Evolutionary conservation across 768 basidiomycete species (phyloP), one percentile per base, ranked within the genome.

Genomic region (Rubroboletus pulcherrimus): DNA sequence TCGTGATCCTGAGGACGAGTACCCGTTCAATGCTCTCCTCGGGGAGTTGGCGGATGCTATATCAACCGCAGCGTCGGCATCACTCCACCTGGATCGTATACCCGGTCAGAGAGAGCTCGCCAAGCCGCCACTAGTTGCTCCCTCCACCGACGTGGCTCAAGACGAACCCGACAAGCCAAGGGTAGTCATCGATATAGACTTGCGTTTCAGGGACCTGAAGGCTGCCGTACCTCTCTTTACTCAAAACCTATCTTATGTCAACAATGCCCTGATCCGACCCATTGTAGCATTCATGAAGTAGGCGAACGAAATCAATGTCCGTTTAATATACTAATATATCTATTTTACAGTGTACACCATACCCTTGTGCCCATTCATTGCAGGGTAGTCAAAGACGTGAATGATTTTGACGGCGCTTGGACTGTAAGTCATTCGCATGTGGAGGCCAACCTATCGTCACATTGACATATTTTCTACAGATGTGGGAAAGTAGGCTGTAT

Each of bases 241-340:
- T 33, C 80, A 78, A 43, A 91, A 97, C 66, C 69, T 99, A 54
- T 91, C 91, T 42, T 92, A 96, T 65, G 87, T 91, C 58, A 97
- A 96, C 65, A 91, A 87, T 65, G 97, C 97, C 21, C 75, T 98
- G 26, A 88, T 97, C 45, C 72, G 97, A 63, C 95, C 97, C 4
- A 98, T 99, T 59, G 97, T 98, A 15, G 96, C 93, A 1, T 99
- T 99, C 68, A 95, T 98, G 86, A 97, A 97, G 94, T 95, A 63
- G 56, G 87, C 77, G 8, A 35, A 7, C 37, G 15, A 35, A 9
- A n/a, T 15, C 8, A 10, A 11, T 57, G 24, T 8, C 40, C 30
- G 41, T 47, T 51, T 31, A 7, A 53, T 40, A 38, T 37, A 49
- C 41, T 54, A 12, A 55, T 19, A 19, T 30, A 9, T 33, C 15